Evolutionary conservation across 148 eudicot species (phyloP), one percentile per base, ranked within the genome.

Genomic region (Tetragonia tetragonoides): DNA sequence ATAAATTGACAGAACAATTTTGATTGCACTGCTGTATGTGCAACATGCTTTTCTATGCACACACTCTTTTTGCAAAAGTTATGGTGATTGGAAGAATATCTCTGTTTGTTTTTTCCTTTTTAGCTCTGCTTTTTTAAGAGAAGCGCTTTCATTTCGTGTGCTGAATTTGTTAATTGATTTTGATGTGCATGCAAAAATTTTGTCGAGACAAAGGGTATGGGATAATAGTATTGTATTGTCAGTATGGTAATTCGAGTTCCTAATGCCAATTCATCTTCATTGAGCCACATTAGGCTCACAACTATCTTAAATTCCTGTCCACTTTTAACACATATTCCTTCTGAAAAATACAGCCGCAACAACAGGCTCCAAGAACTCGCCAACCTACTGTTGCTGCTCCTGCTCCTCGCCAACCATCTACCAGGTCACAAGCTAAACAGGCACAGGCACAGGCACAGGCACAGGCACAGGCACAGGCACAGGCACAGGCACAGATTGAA

Each of bases 321-420:
- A 3, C 21, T 62, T 34, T 42, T 61, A 68, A 66, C 47, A 47
- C 38, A 10, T 69, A 14, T 64, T 75, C 23, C 62, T 42, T 63
- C 66, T 64, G 66, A 28, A 63, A 38, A 75, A 75, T 76, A 61
- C 90, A 90, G 93, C 81, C 93, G 12, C 89, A 80, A 64, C 89
- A 78, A 70, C 93, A 79, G 61, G 85, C 76, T 18, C 59, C 85
- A 42, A 86, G 85, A 81, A 47, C 72, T 79, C 90, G 77, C 73
- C 87, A 80, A 75, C 85, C 93, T 74, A 53, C 84, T 38, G 71
- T 23, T 21, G n/a, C 68, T n/a, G 61, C 85, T 17, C 77, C 79
- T 62, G 66, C 82, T 78, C 75, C 87, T 72, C 84, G 65, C 62
- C 83, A 74, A 73, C 49, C 87, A 24, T 21, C 84, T 63, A 66